Evolutionary conservation across 2,329 filamentous ascomycete genomes (phyloP), one percentile per base, ranked within the genome.

Genomic region (Penicillium sp.): DNA sequence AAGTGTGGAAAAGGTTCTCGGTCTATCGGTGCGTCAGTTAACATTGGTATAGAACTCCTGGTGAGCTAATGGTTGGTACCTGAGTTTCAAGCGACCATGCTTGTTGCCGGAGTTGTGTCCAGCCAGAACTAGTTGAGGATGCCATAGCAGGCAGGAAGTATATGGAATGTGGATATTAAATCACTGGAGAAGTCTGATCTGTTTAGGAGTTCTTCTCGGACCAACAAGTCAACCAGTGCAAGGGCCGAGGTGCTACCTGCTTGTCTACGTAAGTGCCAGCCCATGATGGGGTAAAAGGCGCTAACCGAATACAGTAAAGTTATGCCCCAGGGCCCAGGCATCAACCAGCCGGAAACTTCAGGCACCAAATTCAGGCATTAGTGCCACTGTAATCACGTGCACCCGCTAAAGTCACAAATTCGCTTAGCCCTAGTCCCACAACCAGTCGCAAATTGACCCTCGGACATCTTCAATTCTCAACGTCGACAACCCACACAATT

Each of bases 31-130:
- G 9, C 16, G 34, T 70, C 53, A 67, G 64, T 62, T n/a, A 27
- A 43, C 36, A 47, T 43, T 50, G 38, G n/a, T 50, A 52, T 16
- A 13, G 16, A 21, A 16, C 16, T 19, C 29, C 34, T 53, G 19
- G 38, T 50, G n/a, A 46, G 19, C 53, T 58, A 44, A 16, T 16
- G 31, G 31, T 60, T 39, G 74, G 63, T 81, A 96, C 93, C 84
- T 97, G 93, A 60, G 88, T 91, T 76, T 99, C 94, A 61, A 97
- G 81, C 44, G 87, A 85, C 68, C 94, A 84, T 60, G 92, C 91
- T 78, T 97, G 93, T 74, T 97, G 92, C 68, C 94, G 90, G 66
- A 97, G 83, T 79, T 97, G 92, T 70, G 91, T 88, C 94, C 94
- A 99, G 78, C 92, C 88, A 62, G 84, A 81, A 61, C 78, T 76